phyloP scores from a whole-genome alignment of 1,284 basidiomycete species.

The Irpex rosettiformis region DNA sequence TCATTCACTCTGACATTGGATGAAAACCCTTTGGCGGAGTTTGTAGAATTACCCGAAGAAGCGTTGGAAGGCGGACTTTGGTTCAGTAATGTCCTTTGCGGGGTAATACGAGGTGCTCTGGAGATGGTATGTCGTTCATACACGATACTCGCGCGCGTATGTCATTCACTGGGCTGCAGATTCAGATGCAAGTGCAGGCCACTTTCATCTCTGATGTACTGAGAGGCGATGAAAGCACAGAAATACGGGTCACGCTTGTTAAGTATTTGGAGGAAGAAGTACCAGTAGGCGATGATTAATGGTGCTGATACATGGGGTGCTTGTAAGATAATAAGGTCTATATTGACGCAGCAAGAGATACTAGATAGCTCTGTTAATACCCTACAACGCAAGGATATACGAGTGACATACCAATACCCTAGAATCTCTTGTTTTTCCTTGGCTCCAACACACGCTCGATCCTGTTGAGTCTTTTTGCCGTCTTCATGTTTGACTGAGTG shows the following conservation, averaged over 20 bases:
- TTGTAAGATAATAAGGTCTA: conserved; percentile 9
- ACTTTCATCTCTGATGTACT: conserved; percentile 90
- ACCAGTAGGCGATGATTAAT: conserved; percentile 74
- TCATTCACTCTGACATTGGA: conserved; percentile 86
- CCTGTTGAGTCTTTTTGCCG: conserved; percentile 83
- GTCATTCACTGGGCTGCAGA: conserved; percentile 42
- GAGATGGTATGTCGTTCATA: conserved; percentile 80
- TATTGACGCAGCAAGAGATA: neutral
- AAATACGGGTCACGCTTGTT: conserved; percentile 87
- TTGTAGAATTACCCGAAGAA: conserved; percentile 95
- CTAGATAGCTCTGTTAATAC: neutral
- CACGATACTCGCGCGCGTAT: neutral
- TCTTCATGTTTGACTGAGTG: conserved; percentile 82
- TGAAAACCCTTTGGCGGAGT: conserved; percentile 96
- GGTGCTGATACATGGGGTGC: neutral
- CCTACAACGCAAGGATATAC: neutral
- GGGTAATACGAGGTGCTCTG: conserved; percentile 88
- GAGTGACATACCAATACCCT: neutral
- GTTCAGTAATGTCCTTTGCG: conserved; percentile 96
- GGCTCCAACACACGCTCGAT: conserved; percentile 38
- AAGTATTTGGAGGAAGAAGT: conserved; percentile 96
- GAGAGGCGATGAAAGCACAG: conserved; percentile 91
- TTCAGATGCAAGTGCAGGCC: conserved; percentile 94
- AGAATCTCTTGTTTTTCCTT: conserved; percentile 3
- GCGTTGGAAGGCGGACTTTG: conserved; percentile 89